These are phyloP conservation scores for Thymus quinquecostatus DNA, from an alignment of 257 asterid species.

Conservation along the genomic window DNA sequence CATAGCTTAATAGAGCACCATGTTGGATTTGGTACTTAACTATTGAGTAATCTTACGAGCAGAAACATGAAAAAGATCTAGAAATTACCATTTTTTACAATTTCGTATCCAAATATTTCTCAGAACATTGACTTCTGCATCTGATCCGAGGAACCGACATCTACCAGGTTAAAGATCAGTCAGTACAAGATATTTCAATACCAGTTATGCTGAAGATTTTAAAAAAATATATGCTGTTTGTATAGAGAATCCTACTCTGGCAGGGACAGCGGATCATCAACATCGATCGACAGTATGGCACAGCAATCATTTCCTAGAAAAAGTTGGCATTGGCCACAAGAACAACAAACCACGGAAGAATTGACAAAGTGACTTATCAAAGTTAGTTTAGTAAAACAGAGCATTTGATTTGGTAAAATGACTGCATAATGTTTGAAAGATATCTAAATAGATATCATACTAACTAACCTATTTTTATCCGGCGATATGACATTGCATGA, in stretches of 20 bases:
- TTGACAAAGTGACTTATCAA: background rate
- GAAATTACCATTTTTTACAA: slow-evolving; percentile 56
- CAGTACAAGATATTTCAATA: slow-evolving; percentile 17
- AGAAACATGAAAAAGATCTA: slow-evolving; percentile 4
- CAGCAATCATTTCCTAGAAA: slow-evolving; percentile 62
- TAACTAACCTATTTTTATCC: slow-evolving; percentile 60
- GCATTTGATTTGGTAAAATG: slow-evolving; percentile 57
- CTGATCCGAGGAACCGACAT: slow-evolving; percentile 81
- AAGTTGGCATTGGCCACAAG: slow-evolving; percentile 13
- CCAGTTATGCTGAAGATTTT: slow-evolving; percentile 4
- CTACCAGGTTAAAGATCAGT: slow-evolving; percentile 43
- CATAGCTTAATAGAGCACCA: background rate
- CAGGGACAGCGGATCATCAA: slow-evolving; percentile 59
- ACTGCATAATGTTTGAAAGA: slow-evolving; percentile 44
- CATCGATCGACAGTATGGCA: slow-evolving; percentile 52
- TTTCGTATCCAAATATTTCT: slow-evolving; percentile 60
- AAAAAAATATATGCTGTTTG: slow-evolving; percentile 1
- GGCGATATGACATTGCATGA: slow-evolving; percentile 63
- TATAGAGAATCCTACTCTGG: slow-evolving; percentile 59
- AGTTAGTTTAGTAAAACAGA: background rate
- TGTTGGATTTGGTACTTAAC: background rate
- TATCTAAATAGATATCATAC: background rate
- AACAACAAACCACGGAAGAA: slow-evolving; percentile 1
- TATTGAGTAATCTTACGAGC: slow-evolving; percentile 7
- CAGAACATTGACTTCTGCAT: slow-evolving; percentile 44